Evolutionary conservation across 768 basidiomycete genomes (phyloP), one percentile per base, ranked within the genome.

Genomic region (Filobasidium floriforme): DNA sequence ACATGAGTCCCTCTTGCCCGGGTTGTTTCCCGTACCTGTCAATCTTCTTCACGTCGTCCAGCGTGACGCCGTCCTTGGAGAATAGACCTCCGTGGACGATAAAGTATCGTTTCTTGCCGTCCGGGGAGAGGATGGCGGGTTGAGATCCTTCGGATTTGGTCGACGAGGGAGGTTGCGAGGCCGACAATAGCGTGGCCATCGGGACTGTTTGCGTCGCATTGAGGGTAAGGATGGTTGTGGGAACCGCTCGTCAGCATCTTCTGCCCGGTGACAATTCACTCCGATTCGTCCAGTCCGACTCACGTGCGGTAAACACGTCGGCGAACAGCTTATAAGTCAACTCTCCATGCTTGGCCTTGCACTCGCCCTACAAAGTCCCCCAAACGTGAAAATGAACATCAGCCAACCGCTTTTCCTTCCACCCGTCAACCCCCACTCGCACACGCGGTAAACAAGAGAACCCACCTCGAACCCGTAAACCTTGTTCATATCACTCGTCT

Each of bases 31-130:
- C 90, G 68, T 92, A 84, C 49, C 96, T 86, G 60, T 88, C 84
- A 65, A 98, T 87, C 77, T 89, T 89, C 28, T 88, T 85, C 69
- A 98, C 87, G 61, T 97, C 93, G 19, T 94, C 92, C 41, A 98
- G 81, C 3, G 90, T 93, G n/a, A 98, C 89, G 49, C 85, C 88
- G 72, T 98, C 96, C 74, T 88, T 89, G 79, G 91, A 92, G 81
- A 97, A 97, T 19, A 98, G 82, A 18, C 96, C 96, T 12, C 96
- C 94, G 73, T 99, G 96, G 6, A 94, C 90, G 69, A 98, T 86
- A 71, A 96, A 94, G 80, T 88, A 96, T 32, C 93, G 87, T 76
- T 90, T 92, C 61, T 81, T 77, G 10, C 92, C 92, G 63, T 89
- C 82, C 0, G 89, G 84, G 18, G 89, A 89, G 29, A 99, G 81